phyloP scores from a whole-genome alignment of 306 rosid genomes.

The Myrica gale region DNA sequence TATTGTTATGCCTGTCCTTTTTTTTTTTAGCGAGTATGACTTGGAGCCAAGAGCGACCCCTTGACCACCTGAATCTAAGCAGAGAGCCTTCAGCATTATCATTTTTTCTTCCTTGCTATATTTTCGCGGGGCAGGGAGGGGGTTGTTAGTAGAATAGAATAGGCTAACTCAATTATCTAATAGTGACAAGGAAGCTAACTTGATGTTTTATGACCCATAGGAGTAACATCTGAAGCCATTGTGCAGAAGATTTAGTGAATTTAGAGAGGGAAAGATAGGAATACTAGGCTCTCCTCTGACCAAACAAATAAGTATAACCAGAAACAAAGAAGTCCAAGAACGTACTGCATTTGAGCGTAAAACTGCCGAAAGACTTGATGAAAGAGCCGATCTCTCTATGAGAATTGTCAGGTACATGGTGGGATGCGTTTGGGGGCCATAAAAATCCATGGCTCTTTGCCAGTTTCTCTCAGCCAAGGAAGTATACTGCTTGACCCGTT shows the following conservation, averaged over 20 bases:
- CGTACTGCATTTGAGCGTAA: conserved; percentile 70
- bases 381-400: conserved; percentile 77
- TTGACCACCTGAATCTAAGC: neutral
- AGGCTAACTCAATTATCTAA: neutral
- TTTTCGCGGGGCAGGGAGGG: neutral
- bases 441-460: conserved; percentile 80
- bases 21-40: neutral
- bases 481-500: conserved; percentile 85
- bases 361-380: conserved; percentile 51
- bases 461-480: conserved; percentile 91
- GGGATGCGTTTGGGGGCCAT: conserved; percentile 77
- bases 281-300: neutral
- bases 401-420: conserved; percentile 72
- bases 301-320: neutral
- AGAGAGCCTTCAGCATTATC: too few species aligned
- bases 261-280: conserved; percentile 4
- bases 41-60: neutral
- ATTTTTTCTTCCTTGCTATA: neutral
- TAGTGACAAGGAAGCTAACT: neutral
- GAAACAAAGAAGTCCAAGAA: conserved; percentile 32
- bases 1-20: neutral
- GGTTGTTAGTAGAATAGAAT: neutral
- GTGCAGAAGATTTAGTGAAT: neutral
- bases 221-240: neutral
- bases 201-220: neutral